Base-by-base conservation (phyloP, 2,329 filamentous ascomycete genomes). In the Arthrobotrys megalospora region DNA sequence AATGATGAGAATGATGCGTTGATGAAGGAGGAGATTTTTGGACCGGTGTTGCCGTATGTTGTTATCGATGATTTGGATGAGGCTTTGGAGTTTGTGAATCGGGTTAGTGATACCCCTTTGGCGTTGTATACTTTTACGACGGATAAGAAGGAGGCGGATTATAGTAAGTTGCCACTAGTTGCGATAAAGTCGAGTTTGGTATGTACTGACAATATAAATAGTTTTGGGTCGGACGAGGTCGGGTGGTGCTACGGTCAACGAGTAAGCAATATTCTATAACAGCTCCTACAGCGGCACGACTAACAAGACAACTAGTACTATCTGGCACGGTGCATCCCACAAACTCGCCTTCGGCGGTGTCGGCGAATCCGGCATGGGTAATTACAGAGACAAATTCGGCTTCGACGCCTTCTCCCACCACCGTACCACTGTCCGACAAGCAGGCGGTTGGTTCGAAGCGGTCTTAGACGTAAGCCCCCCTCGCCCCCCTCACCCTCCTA, bases 1-100 rank as follows among this genome's bases (percentile, higher is more conserved):
- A 88, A 92, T 80, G 90, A 90, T 79, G 83, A 88, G 14, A 88
- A 94, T 60, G 95, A 97, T 85, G 88, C 91, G 6, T 89, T 97
- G 84, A 88, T 97, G 82, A 86, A 86, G 24, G 90, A 97, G 80
- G 96, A 99, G 86, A 93, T 91, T 50, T 99, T 99, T 83, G 96
- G 95, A 6, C 96, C 96, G n/a, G 90, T 98, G 80, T 86, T 97
- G 67, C 88, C 93, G 0, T 91, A 93, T 69, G 43, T 76, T 10
- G 72, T 80, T 12, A 76, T 80, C n/a, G 89, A 93, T 80, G 88
- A 90, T 81, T 87, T 97, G n/a, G 92, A 97, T 80, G 90, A 96
- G 82, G 95, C 94, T 62, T 94, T 98, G 83, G 88, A 87, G 45
- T 89, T 94, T 80, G 93, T 93, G 79, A 95, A 96, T 84, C 86